These are phyloP conservation scores for Suillus occidentalis DNA, from an alignment of 768 basidiomycete genomes.

Conservation along the genomic window DNA sequence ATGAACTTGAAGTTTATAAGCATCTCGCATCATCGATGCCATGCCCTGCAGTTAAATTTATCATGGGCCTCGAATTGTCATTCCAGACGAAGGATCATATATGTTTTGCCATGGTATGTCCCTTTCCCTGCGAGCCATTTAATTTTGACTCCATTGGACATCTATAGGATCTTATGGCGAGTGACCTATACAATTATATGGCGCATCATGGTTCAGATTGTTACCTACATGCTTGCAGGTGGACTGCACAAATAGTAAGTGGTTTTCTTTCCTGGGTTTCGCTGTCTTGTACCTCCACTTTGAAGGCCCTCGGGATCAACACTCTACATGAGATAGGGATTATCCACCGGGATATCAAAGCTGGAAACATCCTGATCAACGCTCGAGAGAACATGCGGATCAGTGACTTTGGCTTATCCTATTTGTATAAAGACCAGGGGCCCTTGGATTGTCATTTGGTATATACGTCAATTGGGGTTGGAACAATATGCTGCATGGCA, in stretches of 20 bases:
- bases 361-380: neutral
- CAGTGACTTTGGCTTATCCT: neutral
- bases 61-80: constrained; percentile 40
- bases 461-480: neutral
- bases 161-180: constrained; percentile 38
- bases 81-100: constrained; percentile 32
- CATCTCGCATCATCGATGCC: constrained; percentile 28
- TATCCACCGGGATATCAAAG: constrained; percentile 67
- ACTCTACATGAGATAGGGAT: constrained; percentile 59
- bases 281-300: constrained; percentile 4
- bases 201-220: constrained; percentile 14
- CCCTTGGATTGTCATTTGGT: neutral
- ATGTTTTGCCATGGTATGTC: constrained; percentile 42
- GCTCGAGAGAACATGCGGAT: neutral
- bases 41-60: constrained; percentile 30
- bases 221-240: constrained; percentile 9
- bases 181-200: constrained; percentile 36
- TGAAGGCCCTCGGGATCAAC: constrained; percentile 38
- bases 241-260: constrained; percentile 42
- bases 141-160: neutral
- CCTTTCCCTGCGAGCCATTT: neutral
- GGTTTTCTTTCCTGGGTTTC: neutral
- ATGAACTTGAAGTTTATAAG: constrained; percentile 37
- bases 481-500: neutral
- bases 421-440: neutral